phyloP scores from a whole-genome alignment of 2,329 filamentous ascomycete genomes.

The Botryosphaeria agaves region DNA sequence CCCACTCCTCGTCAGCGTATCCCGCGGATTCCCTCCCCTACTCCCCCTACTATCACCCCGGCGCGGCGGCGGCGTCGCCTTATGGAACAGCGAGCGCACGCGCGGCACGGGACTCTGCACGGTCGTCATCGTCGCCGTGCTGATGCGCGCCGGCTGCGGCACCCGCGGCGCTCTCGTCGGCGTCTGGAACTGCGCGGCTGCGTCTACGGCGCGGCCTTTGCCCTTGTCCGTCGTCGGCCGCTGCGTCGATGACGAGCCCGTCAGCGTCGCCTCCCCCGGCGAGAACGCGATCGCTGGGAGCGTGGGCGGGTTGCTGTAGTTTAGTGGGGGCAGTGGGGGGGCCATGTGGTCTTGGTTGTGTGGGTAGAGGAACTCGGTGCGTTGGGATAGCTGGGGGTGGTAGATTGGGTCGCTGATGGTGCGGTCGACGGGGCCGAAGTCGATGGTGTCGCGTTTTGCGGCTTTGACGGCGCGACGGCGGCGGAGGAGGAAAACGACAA shows the following conservation, averaged over 20 bases:
- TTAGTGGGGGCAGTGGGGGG: slow-evolving; percentile 6
- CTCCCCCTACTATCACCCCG: not conserved
- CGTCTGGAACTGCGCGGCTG: slow-evolving; percentile 6
- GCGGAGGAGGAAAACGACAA: slow-evolving; percentile 9
- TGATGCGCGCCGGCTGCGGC: not conserved
- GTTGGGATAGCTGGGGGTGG: slow-evolving; percentile 9
- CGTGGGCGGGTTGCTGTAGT: not conserved
- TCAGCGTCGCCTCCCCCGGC: not conserved
- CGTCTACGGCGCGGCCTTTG: slow-evolving; percentile 6
- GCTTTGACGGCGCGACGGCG: slow-evolving; percentile 6
- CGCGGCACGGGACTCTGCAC: not conserved
- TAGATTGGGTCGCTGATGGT: slow-evolving; percentile 16
- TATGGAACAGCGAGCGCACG: not conserved
- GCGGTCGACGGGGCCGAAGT: slow-evolving; percentile 8
- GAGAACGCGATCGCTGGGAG: slow-evolving; percentile 1
- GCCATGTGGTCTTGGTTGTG: slow-evolving; percentile 8
- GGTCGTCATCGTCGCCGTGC: not conserved
- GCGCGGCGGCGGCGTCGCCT: not conserved
- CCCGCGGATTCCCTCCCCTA: not conserved
- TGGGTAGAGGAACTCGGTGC: slow-evolving; percentile 13
- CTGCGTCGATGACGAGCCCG: not conserved
- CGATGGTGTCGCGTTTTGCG: slow-evolving; percentile 7
- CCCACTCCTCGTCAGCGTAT: slow-evolving; percentile 9
- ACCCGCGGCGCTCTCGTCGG: slow-evolving; percentile 4
- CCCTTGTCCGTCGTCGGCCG: slow-evolving; percentile 1